Evolutionary conservation across 306 rosid species (phyloP).

Genomic region (Prunus davidiana): DNA sequence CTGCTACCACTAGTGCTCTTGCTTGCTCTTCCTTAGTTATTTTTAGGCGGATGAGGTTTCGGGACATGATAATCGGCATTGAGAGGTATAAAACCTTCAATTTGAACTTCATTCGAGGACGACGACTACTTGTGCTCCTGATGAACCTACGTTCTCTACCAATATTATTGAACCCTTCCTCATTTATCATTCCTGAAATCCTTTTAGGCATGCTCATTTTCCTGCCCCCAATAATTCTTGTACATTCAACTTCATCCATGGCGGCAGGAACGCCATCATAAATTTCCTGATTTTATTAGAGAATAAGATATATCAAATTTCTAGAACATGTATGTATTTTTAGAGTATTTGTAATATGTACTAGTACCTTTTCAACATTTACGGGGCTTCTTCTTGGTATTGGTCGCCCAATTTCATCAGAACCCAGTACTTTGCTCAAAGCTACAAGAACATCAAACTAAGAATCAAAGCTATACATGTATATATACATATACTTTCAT

Average conservation of each 20-base stretch:
- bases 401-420: not conserved
- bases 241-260: slow-evolving; percentile 4
- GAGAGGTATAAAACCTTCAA: slow-evolving; percentile 37
- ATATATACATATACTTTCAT: too few relatives aligned
- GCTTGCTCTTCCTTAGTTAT: slow-evolving; percentile 28
- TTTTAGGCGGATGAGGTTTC: slow-evolving; percentile 66
- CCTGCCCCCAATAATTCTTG: slow-evolving; percentile 20
- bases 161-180: not conserved
- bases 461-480: not conserved
- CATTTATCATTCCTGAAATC: slow-evolving; percentile 4
- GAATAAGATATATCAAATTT: not conserved
- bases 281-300: slow-evolving; percentile 11
- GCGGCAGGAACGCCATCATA: slow-evolving; percentile 14
- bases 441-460: not conserved
- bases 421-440: not conserved
- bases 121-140: not conserved
- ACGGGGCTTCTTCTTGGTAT: slow-evolving; percentile 1
- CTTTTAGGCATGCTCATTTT: slow-evolving; percentile 24
- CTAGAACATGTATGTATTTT: not conserved
- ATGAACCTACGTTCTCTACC: slow-evolving; percentile 3
- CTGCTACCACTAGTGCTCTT: not conserved
- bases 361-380: slow-evolving; percentile 28
- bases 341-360: too few relatives aligned
- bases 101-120: slow-evolving; percentile 10
- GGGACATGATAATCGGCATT: slow-evolving; percentile 61